Evolutionary conservation across 2,329 filamentous ascomycete species (phyloP).

Genomic region (Talaromyces islandicus): DNA sequence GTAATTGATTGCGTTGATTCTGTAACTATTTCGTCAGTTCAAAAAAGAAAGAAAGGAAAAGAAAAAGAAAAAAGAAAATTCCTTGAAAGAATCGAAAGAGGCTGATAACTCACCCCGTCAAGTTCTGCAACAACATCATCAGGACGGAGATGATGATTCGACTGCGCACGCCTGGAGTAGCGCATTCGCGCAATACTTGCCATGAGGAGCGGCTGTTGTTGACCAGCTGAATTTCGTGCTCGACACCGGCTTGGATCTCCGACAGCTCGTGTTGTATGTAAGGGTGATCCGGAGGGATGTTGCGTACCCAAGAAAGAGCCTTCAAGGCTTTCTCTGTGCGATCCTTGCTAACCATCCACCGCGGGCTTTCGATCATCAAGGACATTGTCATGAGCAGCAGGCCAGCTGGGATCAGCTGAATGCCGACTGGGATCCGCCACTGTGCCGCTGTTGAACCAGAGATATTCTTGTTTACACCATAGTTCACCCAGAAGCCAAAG

Average conservation of each 20-base stretch:
- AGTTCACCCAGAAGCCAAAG: conserved; percentile 46
- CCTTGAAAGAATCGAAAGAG: background rate
- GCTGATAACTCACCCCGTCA: conserved; percentile 46
- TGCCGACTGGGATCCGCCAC: conserved; percentile 56
- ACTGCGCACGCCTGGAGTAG: conserved; percentile 39
- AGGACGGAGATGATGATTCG: conserved; percentile 46
- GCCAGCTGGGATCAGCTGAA: conserved; percentile 57
- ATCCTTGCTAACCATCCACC: conserved; percentile 60
- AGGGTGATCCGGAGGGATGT: conserved; percentile 44
- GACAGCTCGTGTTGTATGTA: conserved; percentile 46
- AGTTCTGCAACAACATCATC: conserved; percentile 47
- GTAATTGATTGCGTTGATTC: conserved; percentile 54
- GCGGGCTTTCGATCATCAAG: conserved; percentile 56
- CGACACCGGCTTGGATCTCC: conserved; percentile 51
- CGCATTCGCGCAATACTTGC: conserved; percentile 27
- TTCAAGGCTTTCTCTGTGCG: conserved; percentile 56
- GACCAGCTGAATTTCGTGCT: conserved; percentile 48
- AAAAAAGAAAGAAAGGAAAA: too few relatives aligned
- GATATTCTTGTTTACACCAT: conserved; percentile 33
- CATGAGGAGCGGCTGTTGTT: conserved; percentile 37
- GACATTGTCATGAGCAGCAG: conserved; percentile 55
- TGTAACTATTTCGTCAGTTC: conserved; percentile 60
- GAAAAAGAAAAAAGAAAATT: too few relatives aligned
- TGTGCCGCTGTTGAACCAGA: conserved; percentile 36
- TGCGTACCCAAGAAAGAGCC: conserved; percentile 51